These are phyloP conservation scores for Monosporascus sp. DNA, from an alignment of 2,329 filamentous ascomycete species.

Conservation along the genomic window DNA sequence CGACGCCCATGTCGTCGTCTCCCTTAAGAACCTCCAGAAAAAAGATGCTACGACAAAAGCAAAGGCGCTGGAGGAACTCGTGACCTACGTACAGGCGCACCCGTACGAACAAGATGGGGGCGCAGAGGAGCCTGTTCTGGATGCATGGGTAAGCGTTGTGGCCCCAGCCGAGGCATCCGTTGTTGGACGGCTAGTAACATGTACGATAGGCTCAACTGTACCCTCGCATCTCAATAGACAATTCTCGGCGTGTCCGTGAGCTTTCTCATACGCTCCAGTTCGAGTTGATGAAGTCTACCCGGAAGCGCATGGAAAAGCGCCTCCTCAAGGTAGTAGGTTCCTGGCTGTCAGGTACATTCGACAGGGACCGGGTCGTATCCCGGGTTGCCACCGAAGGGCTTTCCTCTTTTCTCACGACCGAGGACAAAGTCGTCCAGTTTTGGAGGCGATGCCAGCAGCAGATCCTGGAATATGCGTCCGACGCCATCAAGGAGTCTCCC, in stretches of 20 bases:
- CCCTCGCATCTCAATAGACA: conserved; percentile 85
- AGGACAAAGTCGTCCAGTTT: conserved; percentile 72
- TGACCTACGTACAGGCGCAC: conserved; percentile 54
- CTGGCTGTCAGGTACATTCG: conserved; percentile 89
- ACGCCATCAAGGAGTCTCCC: conserved; percentile 74
- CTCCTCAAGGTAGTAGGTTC: conserved; percentile 73
- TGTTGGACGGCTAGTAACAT: conserved; percentile 10
- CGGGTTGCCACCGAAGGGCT: conserved; percentile 75
- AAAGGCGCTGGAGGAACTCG: conserved; percentile 83
- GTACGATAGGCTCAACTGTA: conserved; percentile 69
- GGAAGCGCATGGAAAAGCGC: conserved; percentile 78
- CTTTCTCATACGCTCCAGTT: conserved; percentile 72
- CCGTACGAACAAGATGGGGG: conserved; percentile 52
- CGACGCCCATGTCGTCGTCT: conserved; percentile 76
- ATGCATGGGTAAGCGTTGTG: conserved; percentile 66
- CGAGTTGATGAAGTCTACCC: conserved; percentile 55
- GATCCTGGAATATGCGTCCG: conserved; percentile 76
- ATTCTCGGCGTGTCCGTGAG: conserved; percentile 80
- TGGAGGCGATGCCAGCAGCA: conserved; percentile 77
- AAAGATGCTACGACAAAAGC: conserved; percentile 89
- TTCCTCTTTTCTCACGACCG: conserved; percentile 66
- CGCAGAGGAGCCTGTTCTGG: conserved; percentile 75
- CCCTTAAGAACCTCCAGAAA: conserved; percentile 89
- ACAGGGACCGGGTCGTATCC: conserved; percentile 72
- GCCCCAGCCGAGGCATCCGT: not conserved